Evolutionary conservation across 2,329 filamentous ascomycete genomes (phyloP), one percentile per base, ranked within the genome.

Genomic region (Cytospora chrysosperma): DNA sequence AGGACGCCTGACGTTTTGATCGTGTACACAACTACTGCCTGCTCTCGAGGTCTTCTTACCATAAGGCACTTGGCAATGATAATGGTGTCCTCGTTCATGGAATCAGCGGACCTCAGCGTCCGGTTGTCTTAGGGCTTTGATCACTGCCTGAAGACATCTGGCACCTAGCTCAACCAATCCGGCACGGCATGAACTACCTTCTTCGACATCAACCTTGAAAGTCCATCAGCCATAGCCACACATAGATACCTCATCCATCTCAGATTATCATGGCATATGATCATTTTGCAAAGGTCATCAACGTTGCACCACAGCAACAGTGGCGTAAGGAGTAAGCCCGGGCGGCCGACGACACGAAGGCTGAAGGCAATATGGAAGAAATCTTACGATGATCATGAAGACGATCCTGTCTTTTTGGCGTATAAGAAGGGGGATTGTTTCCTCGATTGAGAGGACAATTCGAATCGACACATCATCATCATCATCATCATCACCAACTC

Each of bases 231-330:
- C n/a, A 47, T 13, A 12, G 43, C 21, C 7, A 47, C 43, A 24
- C n/a, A 13, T 21, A 5, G 24, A 4, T 1, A 4, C 7, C 13
- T n/a, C n/a, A 13, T 1, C 10, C 43, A 47, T 9, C 10, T 47
- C 43, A 12, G n/a, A 47, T 47, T 9, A 58, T 32, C 37, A 62
- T 52, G 10, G 3, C 2, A 13, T 12, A 13, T 12, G 9, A 24
- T 24, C 9, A 7, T 4, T 24, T 24, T 24, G 7, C n/a, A 24
- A 3, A 5, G 2, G 12, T 24, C 10, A 47, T 24, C 8, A 24
- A 56, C 61, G 64, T 64, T 59, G 37, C 61, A 65, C 61, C 28
- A 61, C 55, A 63, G 54, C 9, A 60, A 53, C 43, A 26, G 61
- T 27, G 51, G 56, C 52, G 51, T 30, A 37, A 34, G 30, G 28